A percentile compares a stretch with the other conserved stretches of the same genome.
Conservation (phyloP, 768 basidiomycete species). For the Pisolithus microcarpus region DNA sequence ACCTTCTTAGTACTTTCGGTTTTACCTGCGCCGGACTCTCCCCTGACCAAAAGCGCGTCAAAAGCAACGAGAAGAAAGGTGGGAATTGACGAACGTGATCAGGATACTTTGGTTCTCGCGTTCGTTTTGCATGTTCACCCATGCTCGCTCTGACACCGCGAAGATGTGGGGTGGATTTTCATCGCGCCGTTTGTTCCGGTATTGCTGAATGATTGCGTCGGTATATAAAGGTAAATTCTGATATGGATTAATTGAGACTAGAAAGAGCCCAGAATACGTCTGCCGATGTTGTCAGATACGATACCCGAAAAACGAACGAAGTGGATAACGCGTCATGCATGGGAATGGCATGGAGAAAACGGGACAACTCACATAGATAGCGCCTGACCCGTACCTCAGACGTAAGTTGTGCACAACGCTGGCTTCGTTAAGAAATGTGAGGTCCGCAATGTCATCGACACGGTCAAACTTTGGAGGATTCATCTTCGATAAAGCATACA, state of each 20-base stretch:
- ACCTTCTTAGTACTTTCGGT: slow-evolving; percentile 99
- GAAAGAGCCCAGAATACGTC: slow-evolving; percentile 94
- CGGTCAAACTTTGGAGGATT: slow-evolving; percentile 98
- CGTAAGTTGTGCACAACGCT: slow-evolving; percentile 98
- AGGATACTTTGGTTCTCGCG: slow-evolving; percentile 96
- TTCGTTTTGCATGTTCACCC: slow-evolving; percentile 98
- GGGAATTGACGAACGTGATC: slow-evolving; percentile 69
- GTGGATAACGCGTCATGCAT: not conserved
- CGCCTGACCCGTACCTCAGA: slow-evolving; percentile 81
- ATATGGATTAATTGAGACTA: slow-evolving; percentile 98
- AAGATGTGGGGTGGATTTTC: slow-evolving; percentile 97
- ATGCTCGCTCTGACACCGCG: slow-evolving; percentile 94
- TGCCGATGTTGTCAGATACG: slow-evolving; percentile 27
- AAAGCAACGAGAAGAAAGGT: not conserved
- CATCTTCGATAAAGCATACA: slow-evolving; percentile 88
- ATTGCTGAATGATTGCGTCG: slow-evolving; percentile 81
- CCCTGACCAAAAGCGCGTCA: slow-evolving; percentile 41
- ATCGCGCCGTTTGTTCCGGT: slow-evolving; percentile 79
- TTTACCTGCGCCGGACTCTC: slow-evolving; percentile 98
- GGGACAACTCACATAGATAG: slow-evolving; percentile 72
- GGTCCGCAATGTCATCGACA: slow-evolving; percentile 95
- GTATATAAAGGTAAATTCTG: slow-evolving; percentile 87
- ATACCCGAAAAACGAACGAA: not conserved
- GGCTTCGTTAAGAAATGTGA: slow-evolving; percentile 97
- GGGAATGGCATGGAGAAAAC: slow-evolving; percentile 1